Base-by-base conservation (phyloP, 1,284 basidiomycete species). In the Gymnopus androsaceus region DNA sequence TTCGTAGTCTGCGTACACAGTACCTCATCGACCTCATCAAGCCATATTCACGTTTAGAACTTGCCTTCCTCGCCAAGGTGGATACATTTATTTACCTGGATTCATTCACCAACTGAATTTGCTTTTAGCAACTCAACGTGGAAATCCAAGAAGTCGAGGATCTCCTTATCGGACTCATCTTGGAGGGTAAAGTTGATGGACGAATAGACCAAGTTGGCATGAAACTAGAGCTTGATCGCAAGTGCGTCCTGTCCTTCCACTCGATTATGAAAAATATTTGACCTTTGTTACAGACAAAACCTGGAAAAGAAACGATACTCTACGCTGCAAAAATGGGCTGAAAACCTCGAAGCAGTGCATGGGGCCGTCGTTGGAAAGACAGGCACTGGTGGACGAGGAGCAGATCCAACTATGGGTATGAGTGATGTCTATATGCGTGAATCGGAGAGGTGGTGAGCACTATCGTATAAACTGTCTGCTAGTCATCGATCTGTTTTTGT, bases 1-100 rank as follows among this genome's bases (percentile, higher is more conserved):
- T 99, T 49, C 88, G 90, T 41, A 95, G 93, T 65, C 76, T 99
- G 50, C 83, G 96, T 4, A 98, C 95, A 0, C 94, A 96, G 66
- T 99, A 98, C 71, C 85, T 99, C 59, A 94, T 98, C 63, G 96
- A 98, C 70, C 85, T 98, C 59, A 95, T 99, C 79, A 95, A 95
- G 71, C 95, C 95, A 1, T 99, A 99, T 73, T 95, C 92, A 1
- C 83, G 95, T 33, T 81, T 99, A 45, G 94, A 98, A 69, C 80
- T 98, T 40, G 83, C 87, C 12, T 97, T 95, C 80, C 80, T 98
- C 12, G 94, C 92, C 33, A 91, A 92, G 77, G 94, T 91, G 63
- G 56, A 75, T 57, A 30, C 8, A 23, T 36, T 31, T 38, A 21
- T 55, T 8, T 48, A 23, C 28, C 8, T 14, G 8, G 8, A 4